Conservation (phyloP, 352 stramenopile genomes). For the Phytophthora citricola region DNA sequence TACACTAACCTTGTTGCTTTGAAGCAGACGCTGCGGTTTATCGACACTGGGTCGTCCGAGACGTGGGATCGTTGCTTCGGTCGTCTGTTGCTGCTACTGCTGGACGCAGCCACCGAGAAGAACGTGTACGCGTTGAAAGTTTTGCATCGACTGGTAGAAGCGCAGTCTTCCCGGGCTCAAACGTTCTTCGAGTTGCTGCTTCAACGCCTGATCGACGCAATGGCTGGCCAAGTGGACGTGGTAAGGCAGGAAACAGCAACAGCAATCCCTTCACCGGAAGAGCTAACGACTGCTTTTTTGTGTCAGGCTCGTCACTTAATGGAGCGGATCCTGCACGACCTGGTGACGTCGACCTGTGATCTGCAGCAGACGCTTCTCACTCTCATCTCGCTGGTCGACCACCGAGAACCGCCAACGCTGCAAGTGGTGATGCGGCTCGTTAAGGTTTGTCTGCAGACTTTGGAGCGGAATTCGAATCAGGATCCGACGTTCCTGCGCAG, state of each 20-base stretch:
- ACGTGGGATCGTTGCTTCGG: constrained; percentile 55
- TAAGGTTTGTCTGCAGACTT: constrained; percentile 48
- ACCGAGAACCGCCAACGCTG: constrained; percentile 47
- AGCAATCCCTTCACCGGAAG: not conserved
- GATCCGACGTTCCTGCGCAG: constrained; percentile 41
- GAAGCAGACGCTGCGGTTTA: constrained; percentile 41
- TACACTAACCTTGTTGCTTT: constrained; percentile 8
- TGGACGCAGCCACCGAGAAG: constrained; percentile 55
- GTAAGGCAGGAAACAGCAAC: constrained; percentile 25
- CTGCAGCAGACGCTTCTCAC: constrained; percentile 46
- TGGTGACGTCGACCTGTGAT: constrained; percentile 43
- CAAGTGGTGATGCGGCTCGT: constrained; percentile 62
- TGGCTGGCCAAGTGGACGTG: constrained; percentile 49
- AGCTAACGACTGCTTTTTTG: constrained; percentile 1
- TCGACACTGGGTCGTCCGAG: constrained; percentile 31
- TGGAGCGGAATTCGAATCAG: constrained; percentile 24
- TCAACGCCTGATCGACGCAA: constrained; percentile 56
- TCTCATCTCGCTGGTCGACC: constrained; percentile 48
- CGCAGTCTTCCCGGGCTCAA: constrained; percentile 48
- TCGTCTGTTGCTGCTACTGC: constrained; percentile 47
- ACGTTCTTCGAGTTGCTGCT: constrained; percentile 70
- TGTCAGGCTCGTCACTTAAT: constrained; percentile 58
- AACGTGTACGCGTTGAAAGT: constrained; percentile 64
- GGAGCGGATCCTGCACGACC: constrained; percentile 50
- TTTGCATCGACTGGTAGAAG: constrained; percentile 51